Percentiles rank a stretch among this genome's conserved stretches.
Evolutionary conservation across 306 rosid genomes (phyloP).

Genomic region (Oemleria cerasiformis): DNA sequence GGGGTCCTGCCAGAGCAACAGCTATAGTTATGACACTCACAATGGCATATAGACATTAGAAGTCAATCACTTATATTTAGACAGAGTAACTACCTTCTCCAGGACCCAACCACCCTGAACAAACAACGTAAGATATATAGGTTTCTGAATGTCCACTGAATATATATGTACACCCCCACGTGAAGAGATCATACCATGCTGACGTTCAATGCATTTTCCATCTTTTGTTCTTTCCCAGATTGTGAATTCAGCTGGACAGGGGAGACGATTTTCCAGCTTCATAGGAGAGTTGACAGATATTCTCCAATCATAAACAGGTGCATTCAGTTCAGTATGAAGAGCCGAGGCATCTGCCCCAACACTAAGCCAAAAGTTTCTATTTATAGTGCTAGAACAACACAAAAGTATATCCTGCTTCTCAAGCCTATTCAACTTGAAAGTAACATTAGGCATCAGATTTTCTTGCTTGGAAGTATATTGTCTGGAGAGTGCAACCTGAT

Average conservation of each 20-base stretch:
- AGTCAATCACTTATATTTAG: conserved; percentile 14
- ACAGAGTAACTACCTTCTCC: conserved; percentile 70
- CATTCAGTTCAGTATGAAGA: conserved; percentile 87
- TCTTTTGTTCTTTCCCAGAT: conserved; percentile 73
- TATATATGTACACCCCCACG: conserved; percentile 72
- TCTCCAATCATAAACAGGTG: conserved; percentile 95
- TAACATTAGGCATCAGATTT: conserved; percentile 39
- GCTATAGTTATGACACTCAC: neutral
- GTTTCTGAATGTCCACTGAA: conserved; percentile 82
- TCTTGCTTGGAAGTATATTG: conserved; percentile 38
- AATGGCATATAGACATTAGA: neutral
- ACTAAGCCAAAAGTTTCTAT: conserved; percentile 77
- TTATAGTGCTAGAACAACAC: conserved; percentile 60
- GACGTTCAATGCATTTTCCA: conserved; percentile 59
- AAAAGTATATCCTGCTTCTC: conserved; percentile 87
- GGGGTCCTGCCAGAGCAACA: conserved; percentile 65
- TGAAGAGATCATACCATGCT: conserved; percentile 63
- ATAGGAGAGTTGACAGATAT: conserved; percentile 77
- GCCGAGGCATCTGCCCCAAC: conserved; percentile 85
- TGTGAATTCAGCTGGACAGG: conserved; percentile 81
- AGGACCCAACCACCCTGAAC: conserved; percentile 88
- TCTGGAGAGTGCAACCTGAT: conserved; percentile 54
- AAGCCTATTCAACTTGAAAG: conserved; percentile 76
- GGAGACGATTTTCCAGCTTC: conserved; percentile 90
- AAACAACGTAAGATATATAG: conserved; percentile 66